phyloP scores from a whole-genome alignment of 2,329 filamentous ascomycete genomes.

The Curvularia verruculosa region DNA sequence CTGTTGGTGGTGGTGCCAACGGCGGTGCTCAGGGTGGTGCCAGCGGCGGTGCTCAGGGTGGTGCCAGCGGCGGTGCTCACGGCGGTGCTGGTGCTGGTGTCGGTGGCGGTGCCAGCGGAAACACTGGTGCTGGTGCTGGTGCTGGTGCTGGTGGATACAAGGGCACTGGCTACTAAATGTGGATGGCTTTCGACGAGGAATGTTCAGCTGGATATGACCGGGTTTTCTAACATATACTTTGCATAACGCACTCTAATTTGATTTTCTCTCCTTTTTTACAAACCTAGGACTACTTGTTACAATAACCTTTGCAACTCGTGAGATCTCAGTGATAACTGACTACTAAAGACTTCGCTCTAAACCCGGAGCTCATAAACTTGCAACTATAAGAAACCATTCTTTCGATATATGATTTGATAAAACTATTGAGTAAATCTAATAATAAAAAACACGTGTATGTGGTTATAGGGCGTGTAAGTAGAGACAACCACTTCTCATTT shows the following conservation, averaged over 20 bases:
- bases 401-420: background rate
- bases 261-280: background rate
- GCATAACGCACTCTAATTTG: background rate
- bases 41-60: background rate
- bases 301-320: background rate
- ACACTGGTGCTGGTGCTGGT: background rate
- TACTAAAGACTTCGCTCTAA: background rate
- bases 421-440: too few species aligned
- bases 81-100: conserved; percentile 2
- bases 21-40: background rate
- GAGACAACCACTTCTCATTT: conserved; percentile 5
- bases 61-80: background rate
- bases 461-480: background rate
- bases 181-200: background rate
- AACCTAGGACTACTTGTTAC: background rate
- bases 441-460: too few species aligned
- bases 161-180: background rate
- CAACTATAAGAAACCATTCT: background rate
- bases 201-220: background rate
- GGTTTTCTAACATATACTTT: background rate
- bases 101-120: background rate
- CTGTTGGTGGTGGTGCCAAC: background rate
- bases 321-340: background rate
- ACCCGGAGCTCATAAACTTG: background rate
- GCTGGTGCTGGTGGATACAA: background rate